These are phyloP conservation scores for Phytophthora megakarya DNA, from an alignment of 352 stramenopile genomes.

Conservation along the genomic window DNA sequence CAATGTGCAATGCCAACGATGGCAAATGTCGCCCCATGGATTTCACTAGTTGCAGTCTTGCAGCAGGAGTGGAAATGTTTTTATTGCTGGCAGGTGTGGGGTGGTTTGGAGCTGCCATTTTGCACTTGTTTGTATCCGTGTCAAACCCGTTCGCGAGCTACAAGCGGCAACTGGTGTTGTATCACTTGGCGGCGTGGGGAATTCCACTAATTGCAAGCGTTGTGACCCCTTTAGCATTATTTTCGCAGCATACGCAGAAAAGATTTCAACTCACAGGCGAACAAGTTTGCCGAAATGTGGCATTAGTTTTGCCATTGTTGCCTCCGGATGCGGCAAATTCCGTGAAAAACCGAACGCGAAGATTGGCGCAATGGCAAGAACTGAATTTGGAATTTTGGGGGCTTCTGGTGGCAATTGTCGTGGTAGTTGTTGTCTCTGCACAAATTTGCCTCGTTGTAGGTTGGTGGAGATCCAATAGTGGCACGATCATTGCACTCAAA, in stretches of 20 bases:
- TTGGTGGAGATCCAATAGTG: conserved; percentile 81
- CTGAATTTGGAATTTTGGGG: conserved; percentile 71
- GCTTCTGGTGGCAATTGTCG: conserved; percentile 56
- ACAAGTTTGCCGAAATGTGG: conserved; percentile 58
- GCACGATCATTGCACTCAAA: conserved; percentile 73
- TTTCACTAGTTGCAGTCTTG: conserved; percentile 41
- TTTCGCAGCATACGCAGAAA: conserved; percentile 39
- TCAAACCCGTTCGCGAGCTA: conserved; percentile 81
- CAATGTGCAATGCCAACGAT: conserved; percentile 44
- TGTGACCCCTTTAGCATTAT: conserved; percentile 48
- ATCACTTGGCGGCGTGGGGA: conserved; percentile 60
- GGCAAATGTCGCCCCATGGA: conserved; percentile 45
- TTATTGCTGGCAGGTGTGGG: conserved; percentile 61
- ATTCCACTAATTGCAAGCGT: conserved; percentile 50
- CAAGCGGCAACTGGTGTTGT: conserved; percentile 60
- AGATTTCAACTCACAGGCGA: conserved; percentile 47
- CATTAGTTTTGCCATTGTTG: conserved; percentile 53
- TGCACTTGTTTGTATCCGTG: conserved; percentile 74
- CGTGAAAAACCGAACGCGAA: conserved; percentile 5
- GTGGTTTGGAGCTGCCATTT: conserved; percentile 73
- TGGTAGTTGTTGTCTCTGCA: conserved; percentile 61
- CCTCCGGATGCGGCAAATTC: conserved; percentile 38
- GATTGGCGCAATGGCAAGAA: conserved; percentile 56
- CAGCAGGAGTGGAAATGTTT: conserved; percentile 60
- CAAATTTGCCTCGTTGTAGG: conserved; percentile 66